Evolutionary conservation across 169 alveolate species (phyloP).

Genomic region (Babesia ovata): DNA sequence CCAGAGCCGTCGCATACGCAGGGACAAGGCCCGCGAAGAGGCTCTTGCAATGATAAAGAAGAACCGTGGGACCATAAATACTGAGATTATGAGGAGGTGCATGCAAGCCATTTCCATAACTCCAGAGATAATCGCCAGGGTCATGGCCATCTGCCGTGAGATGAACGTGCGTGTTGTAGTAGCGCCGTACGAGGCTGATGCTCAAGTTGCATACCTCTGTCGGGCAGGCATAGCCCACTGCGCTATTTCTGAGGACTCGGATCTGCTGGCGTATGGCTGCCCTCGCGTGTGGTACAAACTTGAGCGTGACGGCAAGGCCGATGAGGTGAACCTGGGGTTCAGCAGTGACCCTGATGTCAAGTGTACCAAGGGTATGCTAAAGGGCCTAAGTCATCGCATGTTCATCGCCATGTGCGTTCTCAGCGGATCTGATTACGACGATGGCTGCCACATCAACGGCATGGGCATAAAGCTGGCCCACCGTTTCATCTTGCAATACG

Average conservation of each 20-base stretch:
- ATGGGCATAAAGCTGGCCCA: constrained; percentile 81
- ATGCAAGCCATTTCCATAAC: constrained; percentile 78
- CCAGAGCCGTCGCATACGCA: constrained; percentile 65
- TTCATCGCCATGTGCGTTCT: constrained; percentile 78
- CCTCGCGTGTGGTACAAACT: constrained; percentile 83
- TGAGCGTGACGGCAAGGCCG: constrained; percentile 76
- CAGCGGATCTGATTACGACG: constrained; percentile 80
- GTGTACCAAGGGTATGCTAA: constrained; percentile 63
- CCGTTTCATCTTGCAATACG: constrained; percentile 64
- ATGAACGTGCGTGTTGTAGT: constrained; percentile 85
- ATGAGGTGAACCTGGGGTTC: constrained; percentile 67
- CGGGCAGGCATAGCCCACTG: constrained; percentile 85
- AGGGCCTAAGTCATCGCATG: constrained; percentile 72
- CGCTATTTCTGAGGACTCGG: constrained; percentile 93
- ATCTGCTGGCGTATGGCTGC: constrained; percentile 92
- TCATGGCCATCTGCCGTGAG: constrained; percentile 65
- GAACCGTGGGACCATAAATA: constrained; percentile 57
- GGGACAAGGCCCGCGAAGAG: constrained; percentile 77
- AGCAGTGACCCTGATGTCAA: constrained; percentile 44
- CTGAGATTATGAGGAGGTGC: constrained; percentile 71
- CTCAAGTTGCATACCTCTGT: constrained; percentile 94
- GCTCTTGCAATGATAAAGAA: constrained; percentile 69
- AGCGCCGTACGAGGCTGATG: constrained; percentile 99
- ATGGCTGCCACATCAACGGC: constrained; percentile 77
- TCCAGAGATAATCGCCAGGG: constrained; percentile 73